Base-by-base conservation (phyloP, 495 filamentous ascomycete species). In the Penicillium soppii region DNA sequence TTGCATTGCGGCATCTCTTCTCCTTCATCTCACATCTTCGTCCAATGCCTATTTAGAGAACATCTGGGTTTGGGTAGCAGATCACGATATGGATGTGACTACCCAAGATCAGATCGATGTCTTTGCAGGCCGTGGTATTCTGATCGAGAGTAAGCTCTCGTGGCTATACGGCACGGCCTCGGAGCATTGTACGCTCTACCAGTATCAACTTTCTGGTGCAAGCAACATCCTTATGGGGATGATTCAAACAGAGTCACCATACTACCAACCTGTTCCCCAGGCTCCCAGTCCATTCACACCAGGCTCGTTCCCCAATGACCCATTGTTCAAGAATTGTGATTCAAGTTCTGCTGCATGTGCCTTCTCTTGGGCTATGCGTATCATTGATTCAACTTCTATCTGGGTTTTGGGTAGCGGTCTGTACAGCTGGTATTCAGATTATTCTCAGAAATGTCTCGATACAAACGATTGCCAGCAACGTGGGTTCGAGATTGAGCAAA, bases 171-270 rank as follows among this genome's bases (percentile, higher is more conserved):
- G 86, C 17, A 89, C 88, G 0, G 73, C 83, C 0, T 80, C 80
- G 2, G 89, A 94, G 68, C 89, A 94, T 65, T 74, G 77, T 56
- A 66, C 77, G 3, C 72, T 92, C 0, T 90, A 89, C 62, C 88
- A 92, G 63, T 92, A 91, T 72, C 86, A 91, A 53, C 61, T 91
- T 40, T 70, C 72, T 49, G 75, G 74, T 36, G 87, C 87, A 1
- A 70, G 79, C 57, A 80, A 90, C 62, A 69, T 91, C 53, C 83
- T 77, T 59, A 81, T 84, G 69, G 82, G 83, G 13, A 77, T 85
- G 68, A 87, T 91, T 62, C 89, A 94, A 60, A 90, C 89, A 2
- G 89, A 92, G 65, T 88, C 89, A 0, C 87, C 83, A 3, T 61
- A 77, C 72, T 89, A 79, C 61, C 82, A 86, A 56, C 84, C 86